Base-by-base conservation (phyloP, 176 grass and related monocot species). In the Puya raimondii region DNA sequence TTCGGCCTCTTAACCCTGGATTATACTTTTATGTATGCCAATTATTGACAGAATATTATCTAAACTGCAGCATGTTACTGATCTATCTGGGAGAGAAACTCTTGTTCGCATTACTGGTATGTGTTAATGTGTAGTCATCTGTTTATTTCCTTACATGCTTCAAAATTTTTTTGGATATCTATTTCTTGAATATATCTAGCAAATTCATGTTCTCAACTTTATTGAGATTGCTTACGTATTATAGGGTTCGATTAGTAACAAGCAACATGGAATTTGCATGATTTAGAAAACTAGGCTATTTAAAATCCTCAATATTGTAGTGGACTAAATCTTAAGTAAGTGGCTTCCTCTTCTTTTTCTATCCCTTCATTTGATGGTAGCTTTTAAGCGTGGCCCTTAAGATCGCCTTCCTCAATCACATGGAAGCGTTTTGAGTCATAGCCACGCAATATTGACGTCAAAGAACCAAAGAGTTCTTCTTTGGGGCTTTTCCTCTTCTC, bases 401-500 rank as follows among this genome's bases (percentile, higher is more conserved):
- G 91, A 91, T 91, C 71, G 82, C 81, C 91, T 96, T 79, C 79
- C 87, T 76, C 79, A 49, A 72, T 75, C 15, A 65, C 48, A 22
- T 91, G 87, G 91, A 86, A 91, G 84, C 67, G 79, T 88, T 78
- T 96, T 53, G 91, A 96, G 87, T 91, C 91, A 90, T 96, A 74
- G 79, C 84, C 78, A 79, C 72, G 91, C 91, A 23, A 96, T 14
- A 96, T 73, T 64, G 75, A 87, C 22, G 20, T 51, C 20, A 18
- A 76, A 67, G 13, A 4, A 53, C 58, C 17, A 68, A 53, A 81
- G 91, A 83, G 84, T 96, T 80, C 73, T 90, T 87, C 91, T 88
- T 76, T 96, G 81, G 70, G 11, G 11, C 63, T 50, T 85, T 68
- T 81, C 49, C 68, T 78, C 77, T 83, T 75, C 70, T 72, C 76